Conservation (phyloP, 1,139 yeast genomes). For the Scheffersomyces titani region DNA sequence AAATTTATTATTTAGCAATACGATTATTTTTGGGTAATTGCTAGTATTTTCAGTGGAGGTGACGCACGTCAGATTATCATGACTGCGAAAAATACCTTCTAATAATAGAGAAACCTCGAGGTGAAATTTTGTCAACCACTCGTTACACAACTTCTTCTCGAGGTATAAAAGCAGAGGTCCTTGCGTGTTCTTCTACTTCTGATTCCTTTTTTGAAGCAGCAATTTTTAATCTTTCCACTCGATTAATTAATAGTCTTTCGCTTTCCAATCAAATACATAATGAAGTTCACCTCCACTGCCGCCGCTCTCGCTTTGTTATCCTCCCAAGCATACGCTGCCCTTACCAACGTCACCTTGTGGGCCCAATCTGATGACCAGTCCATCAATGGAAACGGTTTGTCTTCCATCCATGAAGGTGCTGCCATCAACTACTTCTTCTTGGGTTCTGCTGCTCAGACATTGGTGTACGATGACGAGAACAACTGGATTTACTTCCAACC, state of each 20-base stretch:
- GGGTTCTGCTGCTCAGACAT: conserved; percentile 14
- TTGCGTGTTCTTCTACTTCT: not conserved
- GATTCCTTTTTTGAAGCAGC: not conserved
- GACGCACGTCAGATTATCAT: not conserved
- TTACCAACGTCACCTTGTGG: conserved; percentile 1
- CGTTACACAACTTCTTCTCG: not conserved
- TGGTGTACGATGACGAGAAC: conserved; percentile 6
- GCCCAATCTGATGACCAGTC: conserved; percentile 4
- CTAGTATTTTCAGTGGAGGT: not conserved
- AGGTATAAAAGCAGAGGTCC: not conserved
- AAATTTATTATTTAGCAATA: not conserved
- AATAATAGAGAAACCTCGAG: not conserved
- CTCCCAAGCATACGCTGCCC: conserved; percentile 3
- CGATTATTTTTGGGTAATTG: not conserved
- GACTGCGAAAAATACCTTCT: not conserved
- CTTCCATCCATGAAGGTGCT: conserved; percentile 54
- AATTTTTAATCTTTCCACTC: not conserved
- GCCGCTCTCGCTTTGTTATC: conserved; percentile 1
- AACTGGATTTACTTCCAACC: not conserved
- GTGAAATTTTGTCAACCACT: not conserved
- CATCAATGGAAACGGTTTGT: conserved; percentile 29
- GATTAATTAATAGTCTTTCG: not conserved
- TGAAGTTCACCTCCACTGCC: not conserved
- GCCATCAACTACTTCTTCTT: conserved; percentile 50
- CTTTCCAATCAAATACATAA: not conserved